These are phyloP conservation scores for Pseudogymnoascus sp. DNA, from an alignment of 2,329 filamentous ascomycete genomes.

Conservation along the genomic window DNA sequence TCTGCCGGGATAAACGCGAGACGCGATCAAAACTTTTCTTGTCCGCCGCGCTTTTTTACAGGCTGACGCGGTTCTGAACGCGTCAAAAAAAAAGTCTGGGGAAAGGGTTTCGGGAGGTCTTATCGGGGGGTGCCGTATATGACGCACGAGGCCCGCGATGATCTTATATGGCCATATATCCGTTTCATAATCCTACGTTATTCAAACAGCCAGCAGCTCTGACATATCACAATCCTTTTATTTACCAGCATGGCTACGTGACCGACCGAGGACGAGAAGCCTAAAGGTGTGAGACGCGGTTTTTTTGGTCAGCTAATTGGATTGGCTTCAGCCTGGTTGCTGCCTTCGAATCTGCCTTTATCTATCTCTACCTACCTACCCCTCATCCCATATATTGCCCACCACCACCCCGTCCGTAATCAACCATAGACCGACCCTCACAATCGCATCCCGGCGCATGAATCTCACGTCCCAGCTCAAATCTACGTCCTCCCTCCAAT, in stretches of 20 bases:
- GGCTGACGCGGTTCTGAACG: constrained; percentile 1
- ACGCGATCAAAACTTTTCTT: constrained; percentile 9
- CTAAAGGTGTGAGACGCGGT: not conserved
- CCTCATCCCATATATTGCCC: constrained; percentile 4
- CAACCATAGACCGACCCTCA: not conserved
- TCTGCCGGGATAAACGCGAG: constrained; percentile 2
- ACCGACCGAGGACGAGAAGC: not conserved
- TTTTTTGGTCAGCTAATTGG: not conserved
- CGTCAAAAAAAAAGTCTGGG: constrained; percentile 1
- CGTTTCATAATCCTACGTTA: not conserved
- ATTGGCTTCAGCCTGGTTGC: constrained; percentile 1
- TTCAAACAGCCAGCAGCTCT: not conserved
- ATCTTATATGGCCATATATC: constrained; percentile 3
- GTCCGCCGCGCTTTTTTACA: not conserved
- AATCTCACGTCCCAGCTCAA: not conserved
- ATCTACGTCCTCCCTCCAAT: not conserved
- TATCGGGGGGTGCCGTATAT: constrained; percentile 7
- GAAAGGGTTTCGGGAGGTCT: not conserved
- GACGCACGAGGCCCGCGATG: not conserved
- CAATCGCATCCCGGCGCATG: not conserved
- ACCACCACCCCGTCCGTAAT: not conserved
- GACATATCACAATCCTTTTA: not conserved
- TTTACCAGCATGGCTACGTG: not conserved
- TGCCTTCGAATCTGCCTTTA: not conserved
- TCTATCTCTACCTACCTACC: not conserved